Conservation (phyloP, 768 basidiomycete genomes). For the Boletus reticuloceps region DNA sequence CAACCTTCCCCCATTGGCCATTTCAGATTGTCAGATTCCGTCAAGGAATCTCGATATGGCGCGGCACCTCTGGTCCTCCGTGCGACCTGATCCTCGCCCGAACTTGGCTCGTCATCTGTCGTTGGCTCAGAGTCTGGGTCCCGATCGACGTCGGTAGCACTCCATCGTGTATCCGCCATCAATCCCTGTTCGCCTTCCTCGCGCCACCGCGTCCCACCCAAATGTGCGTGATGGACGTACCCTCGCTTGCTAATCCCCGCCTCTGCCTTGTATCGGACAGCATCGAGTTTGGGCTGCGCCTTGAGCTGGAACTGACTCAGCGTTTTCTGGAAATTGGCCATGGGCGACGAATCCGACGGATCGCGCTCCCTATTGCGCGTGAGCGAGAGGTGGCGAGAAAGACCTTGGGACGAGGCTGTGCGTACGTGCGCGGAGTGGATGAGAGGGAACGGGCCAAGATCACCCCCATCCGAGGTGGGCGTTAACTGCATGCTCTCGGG, state of each 20-base stretch:
- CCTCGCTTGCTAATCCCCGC: conserved; percentile 62
- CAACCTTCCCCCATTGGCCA: conserved; percentile 61
- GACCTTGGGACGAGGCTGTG: conserved; percentile 21
- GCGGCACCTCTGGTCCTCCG: background rate
- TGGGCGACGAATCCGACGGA: conserved; percentile 27
- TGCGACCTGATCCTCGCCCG: conserved; percentile 12
- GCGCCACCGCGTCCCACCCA: conserved; percentile 24
- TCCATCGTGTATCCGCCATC: conserved; percentile 37
- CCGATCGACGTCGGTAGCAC: conserved; percentile 21
- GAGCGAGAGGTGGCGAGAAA: conserved; percentile 42
- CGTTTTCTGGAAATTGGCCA: conserved; percentile 44
- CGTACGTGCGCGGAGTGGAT: conserved; percentile 7
- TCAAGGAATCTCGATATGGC: conserved; percentile 14
- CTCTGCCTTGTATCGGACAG: conserved; percentile 69
- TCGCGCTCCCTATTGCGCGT: conserved; percentile 22
- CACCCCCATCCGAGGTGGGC: conserved; percentile 11
- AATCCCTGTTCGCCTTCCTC: conserved; percentile 39
- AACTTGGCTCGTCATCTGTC: conserved; percentile 27
- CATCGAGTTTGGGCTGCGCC: conserved; percentile 55
- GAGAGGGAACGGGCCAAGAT: background rate
- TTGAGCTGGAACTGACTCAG: conserved; percentile 37
- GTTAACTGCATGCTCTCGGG: conserved; percentile 66
- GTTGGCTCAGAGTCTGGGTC: conserved; percentile 20
- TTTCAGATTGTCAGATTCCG: conserved; percentile 49
- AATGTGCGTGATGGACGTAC: conserved; percentile 43